Conservation (phyloP, 2,329 filamentous ascomycete species). For the Hypoxylon sp. region DNA sequence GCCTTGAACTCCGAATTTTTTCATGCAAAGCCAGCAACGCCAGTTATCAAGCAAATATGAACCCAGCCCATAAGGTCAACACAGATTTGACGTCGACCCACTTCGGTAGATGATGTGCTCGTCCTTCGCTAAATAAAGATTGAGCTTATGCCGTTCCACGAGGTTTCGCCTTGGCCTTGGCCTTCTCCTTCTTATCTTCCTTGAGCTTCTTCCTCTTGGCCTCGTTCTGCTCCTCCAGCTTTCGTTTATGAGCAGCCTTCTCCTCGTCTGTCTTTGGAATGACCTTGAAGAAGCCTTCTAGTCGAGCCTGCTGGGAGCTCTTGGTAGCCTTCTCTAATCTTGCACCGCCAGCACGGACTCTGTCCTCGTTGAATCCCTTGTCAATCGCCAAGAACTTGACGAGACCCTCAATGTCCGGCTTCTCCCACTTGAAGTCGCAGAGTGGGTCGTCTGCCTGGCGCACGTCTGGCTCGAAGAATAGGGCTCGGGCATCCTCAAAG, state of each 20-base stretch:
- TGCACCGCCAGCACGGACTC: constrained; percentile 82
- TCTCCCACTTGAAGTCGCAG: constrained; percentile 98
- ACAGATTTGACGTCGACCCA: background rate
- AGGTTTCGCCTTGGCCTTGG: constrained; percentile 88
- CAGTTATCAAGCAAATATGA: constrained; percentile 30
- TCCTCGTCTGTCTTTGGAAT: constrained; percentile 89
- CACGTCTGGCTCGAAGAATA: constrained; percentile 94
- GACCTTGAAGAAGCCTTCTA: constrained; percentile 98
- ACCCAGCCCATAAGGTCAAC: constrained; percentile 14
- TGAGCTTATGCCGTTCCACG: constrained; percentile 61
- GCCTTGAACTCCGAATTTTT: constrained; percentile 44
- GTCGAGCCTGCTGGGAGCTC: constrained; percentile 86
- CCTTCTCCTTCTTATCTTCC: constrained; percentile 95
- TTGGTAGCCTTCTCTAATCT: constrained; percentile 92
- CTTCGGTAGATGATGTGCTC: background rate
- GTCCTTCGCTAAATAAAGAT: background rate
- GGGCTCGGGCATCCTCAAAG: constrained; percentile 87
- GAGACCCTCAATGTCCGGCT: constrained; percentile 89
- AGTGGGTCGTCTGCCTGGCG: constrained; percentile 83
- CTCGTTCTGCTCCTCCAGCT: constrained; percentile 91
- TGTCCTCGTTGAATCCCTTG: constrained; percentile 97
- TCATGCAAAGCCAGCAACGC: constrained; percentile 43
- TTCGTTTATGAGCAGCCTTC: constrained; percentile 87
- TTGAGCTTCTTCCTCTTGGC: constrained; percentile 97
- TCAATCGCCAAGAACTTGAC: constrained; percentile 91